Evolutionary conservation across 495 filamentous ascomycete genomes (phyloP), one percentile per base, ranked within the genome.

Genomic region (Aspergillus hancockii): DNA sequence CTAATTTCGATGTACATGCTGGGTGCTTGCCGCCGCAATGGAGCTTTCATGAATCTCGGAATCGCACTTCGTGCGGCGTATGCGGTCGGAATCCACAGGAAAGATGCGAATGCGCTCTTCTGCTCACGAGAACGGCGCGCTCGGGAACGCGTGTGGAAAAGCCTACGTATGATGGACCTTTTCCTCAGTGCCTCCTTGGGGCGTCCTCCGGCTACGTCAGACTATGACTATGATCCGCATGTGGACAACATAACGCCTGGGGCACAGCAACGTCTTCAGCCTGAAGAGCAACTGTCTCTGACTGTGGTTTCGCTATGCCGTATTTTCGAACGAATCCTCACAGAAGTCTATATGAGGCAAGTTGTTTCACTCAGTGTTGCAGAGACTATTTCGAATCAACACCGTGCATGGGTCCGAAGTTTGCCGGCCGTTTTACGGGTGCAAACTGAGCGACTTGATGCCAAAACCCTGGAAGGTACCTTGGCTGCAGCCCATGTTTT

Each of bases 401-500:
- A 67, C 68, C 77, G 69, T 18, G 64, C 64, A 18, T 78, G 75
- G 75, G 75, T 78, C 45, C 66, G 68, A 21, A 75, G 65, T 34
- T 47, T 78, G 3, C 75, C 75, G 2, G 34, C 59, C 10, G 63
- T 74, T 30, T 62, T 78, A 34, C 74, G 70, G 55, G 58, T 61
- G 49, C 72, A 75, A 28, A 76, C 73, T 18, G 76, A 73, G 9
- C 62, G 56, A 23, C 64, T 71, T 1, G 72, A 73, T 28, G 61
- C 68, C 47, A 78, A 61, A 65, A 77, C 60, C 59, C 81, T 60
- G 75, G 79, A 67, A 75, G 85, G 73, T 30, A 84, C 83, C 23
- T 77, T 91, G 25, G 84, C 85, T 9, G 82, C 83, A 31, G 78
- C 90, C 22, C 89, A 91, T 62, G 75, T 85, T 32, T 85, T 90